Base-by-base conservation (phyloP, 2,329 filamentous ascomycete species). In the Talaromyces piceae region DNA sequence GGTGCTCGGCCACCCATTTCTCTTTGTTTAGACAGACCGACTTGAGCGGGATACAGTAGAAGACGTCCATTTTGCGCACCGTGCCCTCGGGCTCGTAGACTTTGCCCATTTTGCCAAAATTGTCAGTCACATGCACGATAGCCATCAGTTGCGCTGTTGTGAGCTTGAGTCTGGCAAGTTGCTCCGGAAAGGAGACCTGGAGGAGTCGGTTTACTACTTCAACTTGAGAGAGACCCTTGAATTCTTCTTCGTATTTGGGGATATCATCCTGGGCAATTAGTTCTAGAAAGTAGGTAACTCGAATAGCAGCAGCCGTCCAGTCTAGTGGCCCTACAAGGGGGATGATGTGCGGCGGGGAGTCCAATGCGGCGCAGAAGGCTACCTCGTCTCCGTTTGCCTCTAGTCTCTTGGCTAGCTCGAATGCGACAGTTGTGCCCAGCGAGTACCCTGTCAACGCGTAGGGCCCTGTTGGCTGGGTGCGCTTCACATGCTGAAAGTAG, bases 381-480 rank as follows among this genome's bases (percentile, higher is more conserved):
- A 78, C 72, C 37, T 61, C 58, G 1, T 67, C 61, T 1, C 64
- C 65, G 0, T 56, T 45, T 0, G 48, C 45, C 45, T 76, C 66
- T 4, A 79, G 63, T 3, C 49, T 28, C 60, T 79, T 79, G 3
- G 67, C 63, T 0, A 74, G 59, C 57, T 79, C 76, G 51, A 76
- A 79, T 0, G 74, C 71, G 0, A 77, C 47, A 54, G 74, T 75
- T 0, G 65, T 56, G 4, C 77, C 76, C 53, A 73, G 76, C 6
- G 65, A 72, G 56, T 79, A 78, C 1, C 77, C 77, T 0, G 72
- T 70, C 1, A 79, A 57, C 0, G 71, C 71, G 53, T 79, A 79
- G 0, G 76, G 76, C 0, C 77, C 75, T 0, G 59, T 20, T 0
- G 76, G 75, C 54, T 79, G 76, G 0, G 52, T 53, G 4, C 51